phyloP scores from a whole-genome alignment of 306 rosid species.

The Lathyrus aphaca region DNA sequence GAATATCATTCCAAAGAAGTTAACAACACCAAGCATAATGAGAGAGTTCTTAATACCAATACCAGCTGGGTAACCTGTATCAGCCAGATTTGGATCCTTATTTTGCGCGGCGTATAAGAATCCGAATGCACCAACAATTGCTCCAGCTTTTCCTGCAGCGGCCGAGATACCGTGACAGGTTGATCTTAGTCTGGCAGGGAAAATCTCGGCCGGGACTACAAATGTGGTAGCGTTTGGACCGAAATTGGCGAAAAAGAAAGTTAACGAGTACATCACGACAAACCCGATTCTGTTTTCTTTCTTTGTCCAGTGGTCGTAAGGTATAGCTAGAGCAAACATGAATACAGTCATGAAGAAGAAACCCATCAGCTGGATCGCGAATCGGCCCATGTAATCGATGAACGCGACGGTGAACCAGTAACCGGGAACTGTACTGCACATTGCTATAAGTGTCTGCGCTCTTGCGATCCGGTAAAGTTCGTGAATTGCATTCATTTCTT shows the following conservation, averaged over 20 bases:
- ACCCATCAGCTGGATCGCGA: constrained; percentile 80
- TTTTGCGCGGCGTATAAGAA: constrained; percentile 82
- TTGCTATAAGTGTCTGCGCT: constrained; percentile 85
- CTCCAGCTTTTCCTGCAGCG: constrained; percentile 90
- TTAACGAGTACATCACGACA: constrained; percentile 66
- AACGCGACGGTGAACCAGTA: constrained; percentile 82
- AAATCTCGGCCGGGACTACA: constrained; percentile 86
- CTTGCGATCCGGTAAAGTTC: constrained; percentile 72
- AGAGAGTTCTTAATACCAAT: constrained; percentile 77
- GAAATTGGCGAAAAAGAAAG: constrained; percentile 88
- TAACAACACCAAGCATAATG: constrained; percentile 69
- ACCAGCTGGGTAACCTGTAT: constrained; percentile 75
- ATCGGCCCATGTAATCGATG: constrained; percentile 74
- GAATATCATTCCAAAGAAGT: constrained; percentile 62
- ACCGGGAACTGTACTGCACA: constrained; percentile 89
- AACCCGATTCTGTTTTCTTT: constrained; percentile 61
- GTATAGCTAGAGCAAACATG: constrained; percentile 89
- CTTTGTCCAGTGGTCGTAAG: constrained; percentile 79
- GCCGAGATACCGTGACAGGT: constrained; percentile 96
- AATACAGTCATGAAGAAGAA: constrained; percentile 93
- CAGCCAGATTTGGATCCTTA: constrained; percentile 35
- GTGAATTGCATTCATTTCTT: constrained; percentile 69
- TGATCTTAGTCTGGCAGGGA: constrained; percentile 86
- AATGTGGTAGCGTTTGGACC: constrained; percentile 95
- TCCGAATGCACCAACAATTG: constrained; percentile 88